Base-by-base conservation (phyloP, 495 filamentous ascomycete species). In the Penicillium riverlandense region DNA sequence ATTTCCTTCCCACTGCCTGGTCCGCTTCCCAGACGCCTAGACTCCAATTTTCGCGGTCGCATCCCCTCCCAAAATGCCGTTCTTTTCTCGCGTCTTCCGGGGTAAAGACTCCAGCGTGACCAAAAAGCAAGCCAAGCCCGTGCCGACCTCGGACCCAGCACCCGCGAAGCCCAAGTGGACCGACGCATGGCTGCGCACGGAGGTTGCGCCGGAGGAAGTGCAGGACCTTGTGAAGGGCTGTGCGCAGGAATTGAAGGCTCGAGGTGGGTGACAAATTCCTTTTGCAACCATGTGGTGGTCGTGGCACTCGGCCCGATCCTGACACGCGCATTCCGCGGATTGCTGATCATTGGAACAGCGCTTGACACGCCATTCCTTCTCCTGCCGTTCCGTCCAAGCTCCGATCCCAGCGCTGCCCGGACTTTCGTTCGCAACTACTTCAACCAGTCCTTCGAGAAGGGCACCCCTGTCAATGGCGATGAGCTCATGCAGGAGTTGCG, bases 351-450 rank as follows among this genome's bases (percentile, higher is more conserved):
- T 59, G 35, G 51, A 46, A 44, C 58, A 92, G 90, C 82, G 50
- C 81, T 96, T 51, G 84, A 92, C 59, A 83, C 86, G 44, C 92
- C 92, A 1, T 96, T 98, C 63, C 72, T 97, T 38, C 82, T 98
- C 13, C 78, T 98, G n/a, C 94, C 92, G 7, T 98, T 96, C 66
- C 83, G 92, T 49, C 92, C 94, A 6, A 86, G 83, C 42, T 88
- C 90, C 45, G 90, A 98, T 60, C 82, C 91, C 13, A 94, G 86
- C 66, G 85, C 86, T 37, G 87, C 94, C 39, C 85, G 88, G 60
- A 87, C 82, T 13, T 96, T 97, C 57, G 82, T 98, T 51, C 86
- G 91, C 44, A 90, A 91, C 66, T 97, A 87, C 65, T 98, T 95
- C 73, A 83, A 84, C 61, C 57, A 66, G 40, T 63, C 63, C 4